Base-by-base conservation (phyloP, 2,329 filamentous ascomycete species). In the Apiospora malaysiana region DNA sequence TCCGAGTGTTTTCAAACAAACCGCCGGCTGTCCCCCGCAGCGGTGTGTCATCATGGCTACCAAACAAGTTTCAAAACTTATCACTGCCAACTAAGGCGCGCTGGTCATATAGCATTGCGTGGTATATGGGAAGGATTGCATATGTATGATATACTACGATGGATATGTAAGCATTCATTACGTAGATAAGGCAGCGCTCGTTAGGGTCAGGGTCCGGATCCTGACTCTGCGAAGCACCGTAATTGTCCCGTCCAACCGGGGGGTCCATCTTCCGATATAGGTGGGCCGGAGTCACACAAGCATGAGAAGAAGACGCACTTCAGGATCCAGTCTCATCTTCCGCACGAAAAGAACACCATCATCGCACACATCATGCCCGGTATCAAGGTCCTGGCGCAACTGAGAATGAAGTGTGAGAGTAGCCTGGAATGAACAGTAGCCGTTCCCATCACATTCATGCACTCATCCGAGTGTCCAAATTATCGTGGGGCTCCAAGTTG, bases 61-160 rank as follows among this genome's bases (percentile, higher is more conserved):
- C 56, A 63, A 63, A 63, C 56, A 63, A 40, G 56, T 63, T 63
- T 63, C 56, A 32, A 63, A 63, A 63, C 56, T 14, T 63, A 37
- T 21, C 32, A 40, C 56, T 40, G 37, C 56, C 56, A 40, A n/a
- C n/a, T 37, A 40, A 40, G 56, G n/a, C 23, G 9, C 56, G 18
- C 21, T 40, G 21, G 27, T 16, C 23, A 7, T 23, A 40, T 63
- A 63, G 27, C 56, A 63, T 40, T 32, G 21, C 56, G 18, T 23
- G 40, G 1, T 63, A 63, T 63, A 63, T 63, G 56, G 32, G 32
- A 63, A 32, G 8, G 16, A 59, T 9, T 21, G 7, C 51, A 45
- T 45, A 16, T 32, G 32, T n/a, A n/a, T n/a, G n/a, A n/a, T n/a
- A n/a, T n/a, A n/a, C n/a, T n/a, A n/a, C n/a, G n/a, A n/a, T 32